These are phyloP conservation scores for Ceratocystis alfenasii DNA, from an alignment of 2,329 filamentous ascomycete species.

Conservation along the genomic window DNA sequence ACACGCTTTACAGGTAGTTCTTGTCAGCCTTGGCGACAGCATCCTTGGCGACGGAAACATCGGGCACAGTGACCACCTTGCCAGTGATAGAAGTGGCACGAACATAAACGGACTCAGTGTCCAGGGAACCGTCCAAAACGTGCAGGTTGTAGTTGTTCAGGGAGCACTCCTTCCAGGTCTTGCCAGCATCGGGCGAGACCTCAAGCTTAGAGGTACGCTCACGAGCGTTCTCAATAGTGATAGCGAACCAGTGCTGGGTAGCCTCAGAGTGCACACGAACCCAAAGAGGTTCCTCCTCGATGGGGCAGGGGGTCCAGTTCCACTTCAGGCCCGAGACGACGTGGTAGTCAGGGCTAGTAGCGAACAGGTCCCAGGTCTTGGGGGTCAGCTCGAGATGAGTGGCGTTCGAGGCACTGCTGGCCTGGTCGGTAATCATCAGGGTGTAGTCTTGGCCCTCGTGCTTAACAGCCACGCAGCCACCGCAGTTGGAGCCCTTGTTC, in stretches of 20 bases:
- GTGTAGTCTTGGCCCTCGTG: conserved; percentile 19
- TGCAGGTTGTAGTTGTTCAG: conserved; percentile 19
- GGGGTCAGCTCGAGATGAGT: conserved; percentile 21
- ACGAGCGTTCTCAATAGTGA: conserved; percentile 23
- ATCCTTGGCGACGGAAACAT: conserved; percentile 8
- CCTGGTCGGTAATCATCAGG: conserved; percentile 19
- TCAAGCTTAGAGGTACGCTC: conserved; percentile 23
- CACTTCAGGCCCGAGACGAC: conserved; percentile 11
- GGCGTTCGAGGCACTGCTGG: conserved; percentile 18
- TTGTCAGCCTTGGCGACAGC: conserved; percentile 5
- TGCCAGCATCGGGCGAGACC: conserved; percentile 17
- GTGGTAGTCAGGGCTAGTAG: background rate
- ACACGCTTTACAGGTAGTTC: conserved; percentile 17
- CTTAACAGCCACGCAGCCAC: conserved; percentile 19
- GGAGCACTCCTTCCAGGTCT: conserved; percentile 16
- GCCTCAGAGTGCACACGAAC: conserved; percentile 23
- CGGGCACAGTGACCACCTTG: conserved; percentile 16
- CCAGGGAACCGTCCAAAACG: conserved; percentile 16
- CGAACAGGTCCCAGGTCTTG: conserved; percentile 20
- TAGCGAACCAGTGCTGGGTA: conserved; percentile 24
- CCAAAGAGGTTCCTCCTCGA: conserved; percentile 21
- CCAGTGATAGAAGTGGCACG: conserved; percentile 20
- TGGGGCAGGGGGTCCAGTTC: conserved; percentile 20
- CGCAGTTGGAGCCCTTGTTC: conserved; percentile 22
- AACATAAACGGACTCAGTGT: conserved; percentile 14